Conservation (phyloP, 441 rosid species). For the Cnidoscolus chayamansa region DNA sequence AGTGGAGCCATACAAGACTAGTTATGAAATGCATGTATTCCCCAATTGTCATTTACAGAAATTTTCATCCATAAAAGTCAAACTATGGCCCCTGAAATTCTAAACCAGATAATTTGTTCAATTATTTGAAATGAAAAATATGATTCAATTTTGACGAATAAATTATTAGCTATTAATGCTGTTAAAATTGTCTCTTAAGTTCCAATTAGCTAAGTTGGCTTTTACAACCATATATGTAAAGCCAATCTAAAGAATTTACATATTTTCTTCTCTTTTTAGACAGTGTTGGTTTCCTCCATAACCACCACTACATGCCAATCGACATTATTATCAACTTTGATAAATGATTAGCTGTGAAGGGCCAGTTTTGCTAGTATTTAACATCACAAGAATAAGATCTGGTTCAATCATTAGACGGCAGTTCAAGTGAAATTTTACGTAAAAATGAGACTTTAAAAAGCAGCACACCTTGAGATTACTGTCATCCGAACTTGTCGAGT, state of each 20-base stretch:
- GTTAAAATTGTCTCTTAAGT: neutral
- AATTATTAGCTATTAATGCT: neutral
- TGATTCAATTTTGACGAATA: neutral
- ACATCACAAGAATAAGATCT: neutral
- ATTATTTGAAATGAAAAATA: neutral
- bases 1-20: neutral
- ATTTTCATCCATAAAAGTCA: neutral
- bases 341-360: neutral
- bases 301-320: neutral
- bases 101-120: neutral
- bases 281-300: neutral
- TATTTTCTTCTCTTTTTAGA: neutral
- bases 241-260: neutral
- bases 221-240: neutral
- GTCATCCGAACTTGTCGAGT: slow-evolving; percentile 83
- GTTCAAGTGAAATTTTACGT: neutral
- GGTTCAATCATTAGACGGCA: slow-evolving; percentile 12
- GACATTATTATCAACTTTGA: neutral
- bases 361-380: neutral
- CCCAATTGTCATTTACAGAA: neutral
- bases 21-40: neutral
- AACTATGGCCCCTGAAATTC: neutral
- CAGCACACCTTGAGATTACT: slow-evolving; percentile 70
- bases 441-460: slow-evolving; percentile 9
- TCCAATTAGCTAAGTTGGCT: neutral